Evolutionary conservation across 441 rosid species (phyloP).

Genomic region (Populus tomentosa): DNA sequence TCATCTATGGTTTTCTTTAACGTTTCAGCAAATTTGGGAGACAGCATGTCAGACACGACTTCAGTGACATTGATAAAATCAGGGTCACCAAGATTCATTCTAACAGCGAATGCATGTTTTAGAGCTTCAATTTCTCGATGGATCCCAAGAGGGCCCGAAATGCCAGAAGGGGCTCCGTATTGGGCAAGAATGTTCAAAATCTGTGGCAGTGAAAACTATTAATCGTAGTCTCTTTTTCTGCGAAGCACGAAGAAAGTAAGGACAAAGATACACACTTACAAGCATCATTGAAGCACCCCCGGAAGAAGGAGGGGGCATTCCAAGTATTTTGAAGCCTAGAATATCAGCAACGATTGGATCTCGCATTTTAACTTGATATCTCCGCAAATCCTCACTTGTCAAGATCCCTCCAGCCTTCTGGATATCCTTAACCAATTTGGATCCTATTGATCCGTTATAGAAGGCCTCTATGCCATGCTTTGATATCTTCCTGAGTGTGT

Average conservation of each 20-base stretch:
- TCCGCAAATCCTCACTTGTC: slow-evolving; percentile 40
- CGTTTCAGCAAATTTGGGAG: slow-evolving; percentile 39
- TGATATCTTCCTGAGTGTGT: slow-evolving; percentile 31
- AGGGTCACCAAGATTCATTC: slow-evolving; percentile 70
- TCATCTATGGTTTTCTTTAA: slow-evolving; percentile 43
- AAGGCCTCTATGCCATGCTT: slow-evolving; percentile 33
- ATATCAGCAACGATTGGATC: slow-evolving; percentile 32
- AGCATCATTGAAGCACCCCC: slow-evolving; percentile 58
- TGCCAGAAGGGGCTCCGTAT: slow-evolving; percentile 36
- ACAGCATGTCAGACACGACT: slow-evolving; percentile 48
- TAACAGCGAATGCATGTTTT: slow-evolving; percentile 42
- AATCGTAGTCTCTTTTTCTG: background rate
- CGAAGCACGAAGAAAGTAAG: background rate
- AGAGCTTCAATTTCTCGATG: slow-evolving; percentile 44
- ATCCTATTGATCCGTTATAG: slow-evolving; percentile 50
- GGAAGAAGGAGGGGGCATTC: slow-evolving; percentile 69
- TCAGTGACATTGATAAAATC: slow-evolving; percentile 33
- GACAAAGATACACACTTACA: slow-evolving; percentile 31
- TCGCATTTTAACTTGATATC: slow-evolving; percentile 37
- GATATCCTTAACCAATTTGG: slow-evolving; percentile 34
- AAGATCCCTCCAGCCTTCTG: slow-evolving; percentile 47
- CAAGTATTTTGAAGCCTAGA: slow-evolving; percentile 38
- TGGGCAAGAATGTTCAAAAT: slow-evolving; percentile 50
- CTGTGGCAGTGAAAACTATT: slow-evolving; percentile 21
- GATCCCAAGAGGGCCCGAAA: slow-evolving; percentile 41